Evolutionary conservation across 768 basidiomycete species (phyloP), one percentile per base, ranked within the genome.

Genomic region (Kwoniella europaea): DNA sequence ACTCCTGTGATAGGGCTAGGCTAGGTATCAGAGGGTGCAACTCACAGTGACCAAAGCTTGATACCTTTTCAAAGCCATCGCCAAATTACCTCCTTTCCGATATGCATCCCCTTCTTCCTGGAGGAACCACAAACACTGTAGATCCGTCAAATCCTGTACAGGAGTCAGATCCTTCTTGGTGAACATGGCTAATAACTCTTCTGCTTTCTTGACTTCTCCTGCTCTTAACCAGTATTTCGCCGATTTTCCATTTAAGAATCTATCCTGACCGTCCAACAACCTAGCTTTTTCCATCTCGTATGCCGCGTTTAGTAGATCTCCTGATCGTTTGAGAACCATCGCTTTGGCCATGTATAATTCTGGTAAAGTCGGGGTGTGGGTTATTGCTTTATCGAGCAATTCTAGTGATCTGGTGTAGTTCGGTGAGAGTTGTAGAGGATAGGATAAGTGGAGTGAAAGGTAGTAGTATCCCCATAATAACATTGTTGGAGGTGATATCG

Each of bases 381-480:
- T 76, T 20, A 94, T 82, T 4, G 93, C 94, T 2, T 79, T 71
- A 18, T 89, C 86, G 16, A 98, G 85, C 5, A 91, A 84, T 16
- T 86, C 84, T 10, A 76, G 73, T 2, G 80, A 70, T 57, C 76
- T 71, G n/a, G 68, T 18, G 63, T 79, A 75, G 22, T 60, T 75
- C 10, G 76, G 80, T 18, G 74, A 69, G 13, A 74, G 80, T 50
- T 82, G 74, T 18, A 78, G 74, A 27, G 86, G 85, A 52, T 87
- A 86, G 0, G 86, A 86, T 1, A 92, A 85, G 79, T 87, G 88
- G 0, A 96, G 93, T 0, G 94, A 90, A 61, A 98, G 90, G 86
- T 92, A 97, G 85, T 96, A 98, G 50, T 98, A 88, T 10, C 91
- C 90, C 97, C 97, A 99, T 12, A 98, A 88, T 76, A 96, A 91